These are phyloP conservation scores for Chlorokybus atmophyticus DNA, from an alignment of 139 green algal species.

Conservation along the genomic window DNA sequence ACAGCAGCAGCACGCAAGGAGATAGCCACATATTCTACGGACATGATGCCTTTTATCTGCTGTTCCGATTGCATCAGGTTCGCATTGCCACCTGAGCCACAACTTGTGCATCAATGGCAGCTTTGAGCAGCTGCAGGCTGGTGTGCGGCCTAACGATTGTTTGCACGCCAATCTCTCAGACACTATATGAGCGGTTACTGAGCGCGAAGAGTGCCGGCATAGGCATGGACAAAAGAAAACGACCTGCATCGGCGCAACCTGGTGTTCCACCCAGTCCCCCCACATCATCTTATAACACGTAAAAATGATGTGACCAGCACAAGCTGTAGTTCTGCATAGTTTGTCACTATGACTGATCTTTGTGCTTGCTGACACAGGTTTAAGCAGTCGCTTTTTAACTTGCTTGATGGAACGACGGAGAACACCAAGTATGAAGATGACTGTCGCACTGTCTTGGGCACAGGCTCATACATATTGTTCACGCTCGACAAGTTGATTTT, in stretches of 20 bases:
- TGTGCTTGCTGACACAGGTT: constrained; percentile 25
- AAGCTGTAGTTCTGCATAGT: constrained; percentile 1
- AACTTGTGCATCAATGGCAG: no score
- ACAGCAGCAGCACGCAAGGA: not conserved
- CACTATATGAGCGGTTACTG: constrained; percentile 70
- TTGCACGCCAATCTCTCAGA: no score
- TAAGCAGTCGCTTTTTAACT: constrained; percentile 35
- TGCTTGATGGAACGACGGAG: constrained; percentile 55
- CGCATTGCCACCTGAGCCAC: no score
- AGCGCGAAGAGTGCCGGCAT: constrained; percentile 24
- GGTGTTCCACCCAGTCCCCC: no score
- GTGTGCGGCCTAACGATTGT: no score
- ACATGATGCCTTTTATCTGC: constrained; percentile 84
- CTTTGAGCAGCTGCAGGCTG: no score
- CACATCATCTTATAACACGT: no score
- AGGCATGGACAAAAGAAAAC: no score
- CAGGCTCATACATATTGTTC: constrained; percentile 82
- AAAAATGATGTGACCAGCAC: no score
- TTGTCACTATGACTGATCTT: no score
- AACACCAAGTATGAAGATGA: constrained; percentile 56
- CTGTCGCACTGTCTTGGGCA: constrained; percentile 56
- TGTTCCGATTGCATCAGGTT: constrained; percentile 55
- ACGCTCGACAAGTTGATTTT: constrained; percentile 87
- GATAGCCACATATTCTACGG: constrained; percentile 53
- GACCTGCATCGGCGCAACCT: no score